Percentiles rank a stretch among this genome's conserved stretches.
These are phyloP conservation scores for Choanephora cucurbitarum DNA, from an alignment of 371 early-diverging fungal genomes.

Conservation along the genomic window DNA sequence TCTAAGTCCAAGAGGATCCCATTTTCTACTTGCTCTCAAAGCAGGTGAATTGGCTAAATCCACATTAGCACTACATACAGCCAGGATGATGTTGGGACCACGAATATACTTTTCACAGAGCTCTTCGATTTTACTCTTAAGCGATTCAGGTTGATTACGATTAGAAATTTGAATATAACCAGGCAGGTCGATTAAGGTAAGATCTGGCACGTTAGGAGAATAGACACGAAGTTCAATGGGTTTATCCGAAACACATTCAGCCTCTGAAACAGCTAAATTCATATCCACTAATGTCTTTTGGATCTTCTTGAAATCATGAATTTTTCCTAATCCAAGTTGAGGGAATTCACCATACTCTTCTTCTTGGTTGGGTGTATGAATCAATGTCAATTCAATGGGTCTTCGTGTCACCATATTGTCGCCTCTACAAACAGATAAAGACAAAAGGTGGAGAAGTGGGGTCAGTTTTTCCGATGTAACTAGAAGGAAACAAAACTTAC, in stretches of 20 bases:
- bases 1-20: conserved; percentile 92
- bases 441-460: not conserved
- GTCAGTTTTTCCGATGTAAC: not conserved
- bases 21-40: conserved; percentile 87
- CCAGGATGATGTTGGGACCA: conserved; percentile 95
- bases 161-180: conserved; percentile 98
- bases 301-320: conserved; percentile 84
- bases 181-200: conserved; percentile 98
- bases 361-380: conserved; percentile 84
- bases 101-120: conserved; percentile 93
- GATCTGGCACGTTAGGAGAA: conserved; percentile 93
- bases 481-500: conserved; percentile 16
- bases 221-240: conserved; percentile 96
- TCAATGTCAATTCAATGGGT: conserved; percentile 97
- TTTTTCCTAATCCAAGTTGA: conserved; percentile 84
- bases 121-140: conserved; percentile 93
- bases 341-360: conserved; percentile 97
- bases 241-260: conserved; percentile 89
- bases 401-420: conserved; percentile 98
- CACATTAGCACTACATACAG: conserved; percentile 97
- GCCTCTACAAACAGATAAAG: conserved; percentile 78
- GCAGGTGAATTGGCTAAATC: conserved; percentile 99
- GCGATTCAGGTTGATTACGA: conserved; percentile 89
- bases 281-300: conserved; percentile 89
- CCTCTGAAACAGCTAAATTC: conserved; percentile 91